These are phyloP conservation scores for Trypanosoma cruzi DNA, from an alignment of 208 protist species.

Conservation along the genomic window DNA sequence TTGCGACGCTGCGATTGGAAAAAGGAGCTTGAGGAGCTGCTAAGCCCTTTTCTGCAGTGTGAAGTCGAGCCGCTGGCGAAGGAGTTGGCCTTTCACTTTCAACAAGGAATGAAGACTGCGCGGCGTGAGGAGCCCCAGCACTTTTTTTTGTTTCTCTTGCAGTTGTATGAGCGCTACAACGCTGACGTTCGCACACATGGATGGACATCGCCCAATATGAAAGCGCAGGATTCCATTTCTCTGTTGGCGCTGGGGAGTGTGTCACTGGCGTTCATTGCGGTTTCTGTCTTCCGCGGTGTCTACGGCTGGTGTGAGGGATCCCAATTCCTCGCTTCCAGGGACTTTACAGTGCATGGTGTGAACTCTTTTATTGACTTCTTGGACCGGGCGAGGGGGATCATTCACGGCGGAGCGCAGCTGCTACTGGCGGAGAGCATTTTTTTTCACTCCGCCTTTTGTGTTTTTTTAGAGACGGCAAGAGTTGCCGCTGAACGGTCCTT, in stretches of 20 bases:
- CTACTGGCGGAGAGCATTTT: slow-evolving; percentile 26
- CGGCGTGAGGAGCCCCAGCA: slow-evolving; percentile 59
- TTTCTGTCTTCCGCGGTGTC: slow-evolving; percentile 40
- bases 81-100: slow-evolving; percentile 77
- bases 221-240: not conserved
- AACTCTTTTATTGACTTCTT: slow-evolving; percentile 33
- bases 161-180: slow-evolving; percentile 35
- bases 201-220: not conserved
- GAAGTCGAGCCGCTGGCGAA: slow-evolving; percentile 48
- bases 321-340: slow-evolving; percentile 16
- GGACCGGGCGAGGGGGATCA: slow-evolving; percentile 3
- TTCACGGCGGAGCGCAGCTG: slow-evolving; percentile 16
- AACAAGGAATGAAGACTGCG: slow-evolving; percentile 41
- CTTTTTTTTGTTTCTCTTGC: slow-evolving; percentile 71
- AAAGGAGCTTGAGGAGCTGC: slow-evolving; percentile 23
- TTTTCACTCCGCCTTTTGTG: slow-evolving; percentile 24
- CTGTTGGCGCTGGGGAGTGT: slow-evolving; percentile 24
- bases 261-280: slow-evolving; percentile 27
- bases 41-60: slow-evolving; percentile 36
- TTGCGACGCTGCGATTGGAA: slow-evolving; percentile 14
- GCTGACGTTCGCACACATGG: slow-evolving; percentile 12
- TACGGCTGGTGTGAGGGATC: slow-evolving; percentile 52
- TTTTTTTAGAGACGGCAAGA: slow-evolving; percentile 30
- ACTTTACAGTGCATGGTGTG: slow-evolving; percentile 30
- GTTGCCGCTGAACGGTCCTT: slow-evolving; percentile 35